Conservation (phyloP, 2,329 filamentous ascomycete species). For the Ceratocystis lukuohia region DNA sequence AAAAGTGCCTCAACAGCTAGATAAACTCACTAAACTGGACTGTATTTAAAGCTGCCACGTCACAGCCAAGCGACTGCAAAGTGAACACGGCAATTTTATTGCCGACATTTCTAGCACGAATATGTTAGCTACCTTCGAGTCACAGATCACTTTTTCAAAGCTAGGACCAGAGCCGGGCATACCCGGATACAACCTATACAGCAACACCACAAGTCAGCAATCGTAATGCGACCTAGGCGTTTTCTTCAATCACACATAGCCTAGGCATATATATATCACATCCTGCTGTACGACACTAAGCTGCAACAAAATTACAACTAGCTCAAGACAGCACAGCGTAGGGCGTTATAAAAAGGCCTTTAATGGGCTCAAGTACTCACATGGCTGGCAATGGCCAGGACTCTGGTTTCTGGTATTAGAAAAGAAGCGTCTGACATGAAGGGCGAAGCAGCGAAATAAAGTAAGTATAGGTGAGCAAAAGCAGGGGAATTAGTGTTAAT, state of each 20-base stretch:
- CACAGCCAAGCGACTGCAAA: constrained; percentile 84
- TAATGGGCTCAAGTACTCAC: constrained; percentile 41
- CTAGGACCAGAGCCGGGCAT: constrained; percentile 19
- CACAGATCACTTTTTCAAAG: neutral
- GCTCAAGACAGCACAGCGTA: no score
- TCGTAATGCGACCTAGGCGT: neutral
- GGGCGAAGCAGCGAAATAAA: neutral
- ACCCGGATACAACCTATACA: constrained; percentile 35
- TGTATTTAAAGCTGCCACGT: constrained; percentile 87
- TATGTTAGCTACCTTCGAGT: neutral
- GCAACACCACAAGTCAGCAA: constrained; percentile 9
- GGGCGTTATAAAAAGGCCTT: no score
- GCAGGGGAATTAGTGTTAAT: no score
- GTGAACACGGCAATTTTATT: constrained; percentile 96
- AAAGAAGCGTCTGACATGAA: constrained; percentile 23
- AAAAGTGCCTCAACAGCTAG: neutral
- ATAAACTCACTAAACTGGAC: constrained; percentile 78
- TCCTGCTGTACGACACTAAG: neutral
- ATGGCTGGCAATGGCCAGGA: constrained; percentile 89
- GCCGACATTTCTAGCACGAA: constrained; percentile 58
- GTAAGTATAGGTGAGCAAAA: no score
- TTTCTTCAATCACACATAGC: neutral
- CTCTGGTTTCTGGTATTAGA: constrained; percentile 43
- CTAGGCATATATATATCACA: no score
- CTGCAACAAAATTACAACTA: neutral